Evolutionary conservation across 495 filamentous ascomycete species (phyloP), one percentile per base, ranked within the genome.

Genomic region (Rusavskia elegans): DNA sequence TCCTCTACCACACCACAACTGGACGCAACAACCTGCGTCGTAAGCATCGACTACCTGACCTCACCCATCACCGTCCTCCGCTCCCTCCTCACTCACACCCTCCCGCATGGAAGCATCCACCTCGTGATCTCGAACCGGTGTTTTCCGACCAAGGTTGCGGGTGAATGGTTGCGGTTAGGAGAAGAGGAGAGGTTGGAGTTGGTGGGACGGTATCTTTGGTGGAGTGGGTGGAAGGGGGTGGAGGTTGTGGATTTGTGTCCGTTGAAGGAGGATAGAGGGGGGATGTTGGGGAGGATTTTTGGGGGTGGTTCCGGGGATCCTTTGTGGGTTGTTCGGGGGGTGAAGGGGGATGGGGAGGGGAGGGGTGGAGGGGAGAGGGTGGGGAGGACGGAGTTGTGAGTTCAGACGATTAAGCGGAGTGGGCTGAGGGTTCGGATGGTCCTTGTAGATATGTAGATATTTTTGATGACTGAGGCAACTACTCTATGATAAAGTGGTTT

Each of bases 41-140:
- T 74, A 9, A 61, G 55, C 21, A 65, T 70, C 17, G 69, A 73
- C 52, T 74, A 74, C 54, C 59, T 74, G 0, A 69, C 64, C 17
- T 30, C 57, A 11, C 71, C 69, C 1, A 41, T 66, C 27, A 55
- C 58, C 19, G 62, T 74, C 13, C 65, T 74, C 3, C 29, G 53
- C 2, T 60, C 59, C 9, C 46, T 72, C 16, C 52, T 51, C 23
- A 29, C 57, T 5, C 56, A 50, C 1, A 66, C 64, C 32, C 64
- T 52, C 27, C 17, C 25, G 0, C 65, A 67, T 1, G 71, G 67
- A 17, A 62, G 45, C 8, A 61, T 72, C 30, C 71, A 75, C 55
- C 53, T 75, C 51, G 62, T 65, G 0, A 62, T 73, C 29, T 65
- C 62, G n/a, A 69, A 75, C 56, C 61, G 70, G n/a, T 72, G 71